Evolutionary conservation across 192 early-diverging fungal species (phyloP), one percentile per base, ranked within the genome.

Genomic region (Podila minutissima): DNA sequence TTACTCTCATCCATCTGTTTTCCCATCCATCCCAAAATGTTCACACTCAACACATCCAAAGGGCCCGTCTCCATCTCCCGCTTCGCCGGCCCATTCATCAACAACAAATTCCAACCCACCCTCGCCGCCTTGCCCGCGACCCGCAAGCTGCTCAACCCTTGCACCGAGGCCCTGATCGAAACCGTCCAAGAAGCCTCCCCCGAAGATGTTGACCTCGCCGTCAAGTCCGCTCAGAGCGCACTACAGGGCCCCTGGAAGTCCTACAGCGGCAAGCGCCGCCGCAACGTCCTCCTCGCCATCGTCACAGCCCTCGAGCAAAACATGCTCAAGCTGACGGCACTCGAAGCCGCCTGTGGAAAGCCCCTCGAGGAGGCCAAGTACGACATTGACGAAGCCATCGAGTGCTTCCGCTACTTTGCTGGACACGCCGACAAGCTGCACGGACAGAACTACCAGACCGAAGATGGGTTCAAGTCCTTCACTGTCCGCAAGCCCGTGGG

Each of bases 311-410:
- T 91, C 22, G 86, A 87, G 26, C 46, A 74, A 10, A 82, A 91
- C 28, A 58, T 85, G 12, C 85, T 84, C 53, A 76, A 85, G 37
- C 49, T 94, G 20, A 87, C 88, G 1, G 75, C 71, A 12, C 73
- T 93, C 28, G 94, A 96, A 78, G 87, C 92, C 3, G 95, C 95
- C 74, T 94, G 95, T 64, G 95, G 94, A 26, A 95, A 95, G 74
- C 88, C 91, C 8, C 75, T 94, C 53, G 67, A 66, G 32, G 76
- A 91, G 11, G 89, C 94, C 22, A 74, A 84, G 12, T 73, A 87
- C 19, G 94, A 95, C 66, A 89, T 97, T 31, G 87, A 89, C 4
- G 78, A 78, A 51, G 83, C 89, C 19, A 81, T 91, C 20, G 82
- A 83, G 22, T 89, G 88, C 65, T 89, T 94, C 81, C 86, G 94